Evolutionary conservation across 768 basidiomycete species (phyloP).

Genomic region (Pulveroboletus sp.): DNA sequence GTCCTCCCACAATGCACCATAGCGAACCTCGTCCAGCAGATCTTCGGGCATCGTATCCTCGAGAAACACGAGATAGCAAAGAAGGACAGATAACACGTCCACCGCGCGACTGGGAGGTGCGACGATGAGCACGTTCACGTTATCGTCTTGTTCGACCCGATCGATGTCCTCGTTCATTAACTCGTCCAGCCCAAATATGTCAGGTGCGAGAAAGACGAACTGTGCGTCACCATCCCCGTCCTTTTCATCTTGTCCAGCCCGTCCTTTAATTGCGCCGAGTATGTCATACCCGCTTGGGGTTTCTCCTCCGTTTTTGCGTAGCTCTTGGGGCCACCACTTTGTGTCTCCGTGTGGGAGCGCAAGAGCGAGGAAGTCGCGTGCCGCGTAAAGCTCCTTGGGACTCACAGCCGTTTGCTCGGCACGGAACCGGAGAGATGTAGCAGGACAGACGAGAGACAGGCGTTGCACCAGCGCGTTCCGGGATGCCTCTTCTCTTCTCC

Average conservation of each 20-base stretch:
- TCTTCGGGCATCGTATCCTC: neutral
- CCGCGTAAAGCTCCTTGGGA: conserved; percentile 34
- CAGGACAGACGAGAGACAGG: neutral
- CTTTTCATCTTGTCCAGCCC: neutral
- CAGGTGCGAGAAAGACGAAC: conserved; percentile 2
- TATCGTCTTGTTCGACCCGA: neutral
- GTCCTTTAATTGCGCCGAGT: neutral
- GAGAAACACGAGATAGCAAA: conserved; percentile 15
- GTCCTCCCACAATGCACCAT: conserved; percentile 4
- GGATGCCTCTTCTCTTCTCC: neutral
- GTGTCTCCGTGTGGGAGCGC: conserved; percentile 31
- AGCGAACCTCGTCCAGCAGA: neutral
- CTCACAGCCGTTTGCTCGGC: conserved; percentile 23
- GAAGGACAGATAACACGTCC: conserved; percentile 9
- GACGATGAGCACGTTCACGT: conserved; percentile 8
- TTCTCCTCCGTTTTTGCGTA: neutral
- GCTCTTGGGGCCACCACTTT: neutral
- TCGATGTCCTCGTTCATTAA: neutral
- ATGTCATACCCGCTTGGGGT: no score
- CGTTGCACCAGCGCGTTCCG: neutral
- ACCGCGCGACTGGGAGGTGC: conserved; percentile 7
- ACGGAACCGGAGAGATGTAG: neutral
- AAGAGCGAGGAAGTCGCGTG: conserved; percentile 41
- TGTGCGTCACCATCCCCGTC: neutral
- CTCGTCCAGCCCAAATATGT: neutral